Base-by-base conservation (phyloP, 1,284 basidiomycete genomes). In the Leccinum subrobustum region DNA sequence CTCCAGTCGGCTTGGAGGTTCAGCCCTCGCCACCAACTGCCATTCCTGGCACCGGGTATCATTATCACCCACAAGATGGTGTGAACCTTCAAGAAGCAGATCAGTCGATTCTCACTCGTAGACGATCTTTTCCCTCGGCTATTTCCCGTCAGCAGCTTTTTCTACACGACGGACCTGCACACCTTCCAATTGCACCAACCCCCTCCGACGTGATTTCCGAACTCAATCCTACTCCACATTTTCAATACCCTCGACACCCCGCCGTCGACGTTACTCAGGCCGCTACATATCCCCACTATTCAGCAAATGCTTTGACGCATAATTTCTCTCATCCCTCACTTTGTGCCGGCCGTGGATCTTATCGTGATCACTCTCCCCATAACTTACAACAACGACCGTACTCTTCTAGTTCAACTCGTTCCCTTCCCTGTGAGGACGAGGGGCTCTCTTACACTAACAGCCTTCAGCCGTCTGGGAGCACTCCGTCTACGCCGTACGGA, bases 21-120 rank as follows among this genome's bases (percentile, higher is more conserved):
- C 79, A 79, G 20, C 73, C 75, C n/a, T 77, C 79, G 0, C 74
- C 79, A 25, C 64, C 78, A 64, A 68, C 70, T 2, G 6, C 56
- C 44, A 60, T 75, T 18, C 27, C 62, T n/a, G 44, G 23, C 16
- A 27, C 64, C 20, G 60, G 57, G 23, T 64, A 70, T 54, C 63
- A 57, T 9, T 74, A 64, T 35, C 65, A 57, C 37, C 48, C 55
- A 31, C 65, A 54, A 11, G 60, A 70, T 20, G 23, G 2, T 6
- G 54, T 48, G 6, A 58, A 64, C 20, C 58, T 56, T 53, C 53
- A 29, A 39, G 67, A 60, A 54, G 52, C 37, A n/a, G 62, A 60
- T 20, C 60, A 60, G 6, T 39, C 57, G 9, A 53, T 33, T 9
- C 59, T 57, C 18, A n/a, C 56, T 6, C 64, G 61, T 14, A 61